Conservation (phyloP, 768 basidiomycete species). For the Leccinum sublutescens region DNA sequence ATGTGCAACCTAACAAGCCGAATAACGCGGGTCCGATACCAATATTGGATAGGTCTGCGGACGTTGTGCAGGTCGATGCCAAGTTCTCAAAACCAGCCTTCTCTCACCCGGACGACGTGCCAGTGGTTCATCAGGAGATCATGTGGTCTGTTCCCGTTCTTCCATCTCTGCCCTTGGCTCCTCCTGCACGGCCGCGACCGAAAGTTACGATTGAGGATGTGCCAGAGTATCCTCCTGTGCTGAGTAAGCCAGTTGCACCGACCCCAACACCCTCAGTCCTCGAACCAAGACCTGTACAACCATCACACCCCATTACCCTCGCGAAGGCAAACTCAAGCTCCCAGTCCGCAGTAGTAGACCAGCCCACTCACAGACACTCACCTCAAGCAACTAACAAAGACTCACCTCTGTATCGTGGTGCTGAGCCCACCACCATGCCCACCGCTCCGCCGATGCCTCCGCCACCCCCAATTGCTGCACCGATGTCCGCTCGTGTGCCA, state of each 20-base stretch:
- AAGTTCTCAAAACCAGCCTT: constrained; percentile 2
- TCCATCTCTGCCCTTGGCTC: constrained; percentile 11
- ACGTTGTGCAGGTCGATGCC: constrained; percentile 5
- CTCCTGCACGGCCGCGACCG: constrained; percentile 16
- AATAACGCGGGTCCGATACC: neutral
- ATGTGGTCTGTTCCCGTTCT: constrained; percentile 4
- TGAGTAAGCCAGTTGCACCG: constrained; percentile 9
- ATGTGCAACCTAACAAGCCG: constrained; percentile 5
- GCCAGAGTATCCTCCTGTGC: constrained; percentile 22
- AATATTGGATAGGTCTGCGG: neutral
- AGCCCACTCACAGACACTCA: constrained; percentile 13
- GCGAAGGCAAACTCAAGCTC: constrained; percentile 1
- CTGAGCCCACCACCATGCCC: constrained; percentile 6
- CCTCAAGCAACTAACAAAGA: constrained; percentile 27
- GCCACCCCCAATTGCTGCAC: constrained; percentile 8
- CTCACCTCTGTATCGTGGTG: constrained; percentile 7
- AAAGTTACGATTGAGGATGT: constrained; percentile 32
- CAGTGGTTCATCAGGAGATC: constrained; percentile 12
- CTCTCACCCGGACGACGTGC: constrained; percentile 9
- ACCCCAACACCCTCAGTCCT: constrained; percentile 5
- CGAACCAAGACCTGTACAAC: constrained; percentile 9
- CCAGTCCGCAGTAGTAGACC: constrained; percentile 12
- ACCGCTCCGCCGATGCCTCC: constrained; percentile 21
- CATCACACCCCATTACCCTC: constrained; percentile 4
- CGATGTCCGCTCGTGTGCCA: constrained; percentile 17